Evolutionary conservation across 768 basidiomycete species (phyloP), one percentile per base, ranked within the genome.

Genomic region (Trametes villosa): DNA sequence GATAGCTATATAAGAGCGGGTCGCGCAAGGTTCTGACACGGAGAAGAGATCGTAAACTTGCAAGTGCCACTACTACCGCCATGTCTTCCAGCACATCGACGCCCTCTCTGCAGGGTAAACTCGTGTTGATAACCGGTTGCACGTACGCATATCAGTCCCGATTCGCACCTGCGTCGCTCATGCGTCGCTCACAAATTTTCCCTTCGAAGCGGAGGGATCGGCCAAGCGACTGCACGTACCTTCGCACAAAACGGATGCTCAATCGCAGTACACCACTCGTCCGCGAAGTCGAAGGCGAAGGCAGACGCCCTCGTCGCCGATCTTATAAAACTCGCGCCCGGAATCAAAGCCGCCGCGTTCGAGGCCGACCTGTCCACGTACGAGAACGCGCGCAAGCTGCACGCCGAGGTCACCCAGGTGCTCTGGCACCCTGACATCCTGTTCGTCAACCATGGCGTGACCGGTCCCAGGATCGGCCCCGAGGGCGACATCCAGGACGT

Each of bases 251-350:
- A 64, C n/a, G 81, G 81, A 7, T 69, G 70, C 36, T 67, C 71
- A 17, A 68, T 84, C 63, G 84, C 83, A 8, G 76, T 85, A 22
- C 83, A 85, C 69, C 84, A 83, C 69, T 71, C 78, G 57, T 69
- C 77, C 2, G 71, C 79, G 11, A 64, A 70, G 27, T 74, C 66
- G 0, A 72, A 72, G 30, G 70, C 59, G 0, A 74, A 72, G 42
- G 83, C 82, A 0, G 68, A 74, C 0, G 71, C 70, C 7, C 74
- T 83, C 7, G 78, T 81, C n/a, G 31, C 63, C 3, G 72, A 79
- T 45, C 64, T 84, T 2, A 60, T 65, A 26, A 47, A 67, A 1
- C 58, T 71, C 0, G 55, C 61, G 7, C 53, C 65, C 0, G 77
- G 74, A 31, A 76, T 81, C 18, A 74, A 73, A 33, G 80, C 78